A percentile compares a stretch with the other conserved stretches of the same genome.
phyloP scores from a whole-genome alignment of 1,284 basidiomycete genomes.

The Sanghuangporus weigelae region DNA sequence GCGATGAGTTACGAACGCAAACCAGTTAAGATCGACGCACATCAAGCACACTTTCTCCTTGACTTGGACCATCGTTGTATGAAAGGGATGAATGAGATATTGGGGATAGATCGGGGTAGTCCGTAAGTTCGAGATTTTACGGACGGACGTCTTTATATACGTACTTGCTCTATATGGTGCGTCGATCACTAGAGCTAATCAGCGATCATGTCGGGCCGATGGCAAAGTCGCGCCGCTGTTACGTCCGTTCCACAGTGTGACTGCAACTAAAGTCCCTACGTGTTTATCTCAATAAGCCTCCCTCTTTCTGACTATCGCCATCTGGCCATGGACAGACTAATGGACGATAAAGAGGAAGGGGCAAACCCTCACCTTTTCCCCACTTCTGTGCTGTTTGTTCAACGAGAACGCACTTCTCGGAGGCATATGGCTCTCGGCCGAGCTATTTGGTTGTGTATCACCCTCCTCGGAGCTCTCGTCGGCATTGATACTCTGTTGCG shows the following conservation, averaged over 20 bases:
- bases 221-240: not conserved
- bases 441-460: not conserved
- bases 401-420: not conserved
- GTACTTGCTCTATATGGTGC: not conserved
- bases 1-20: not conserved
- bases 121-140: not conserved
- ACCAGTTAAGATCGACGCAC: conserved; percentile 32
- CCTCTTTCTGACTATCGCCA: not conserved
- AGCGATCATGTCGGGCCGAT: not conserved
- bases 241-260: not conserved
- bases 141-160: not conserved
- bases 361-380: not conserved
- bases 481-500: not conserved
- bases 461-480: not conserved
- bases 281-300: not conserved
- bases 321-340: not conserved
- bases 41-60: conserved; percentile 91
- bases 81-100: not conserved
- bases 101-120: conserved; percentile 1
- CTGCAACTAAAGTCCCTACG: not conserved
- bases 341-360: not conserved
- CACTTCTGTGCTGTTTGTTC: not conserved
- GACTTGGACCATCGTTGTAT: conserved; percentile 31
- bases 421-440: not conserved
- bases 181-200: not conserved